phyloP scores from a whole-genome alignment of 768 basidiomycete genomes.

The Tulasnella sp. region DNA sequence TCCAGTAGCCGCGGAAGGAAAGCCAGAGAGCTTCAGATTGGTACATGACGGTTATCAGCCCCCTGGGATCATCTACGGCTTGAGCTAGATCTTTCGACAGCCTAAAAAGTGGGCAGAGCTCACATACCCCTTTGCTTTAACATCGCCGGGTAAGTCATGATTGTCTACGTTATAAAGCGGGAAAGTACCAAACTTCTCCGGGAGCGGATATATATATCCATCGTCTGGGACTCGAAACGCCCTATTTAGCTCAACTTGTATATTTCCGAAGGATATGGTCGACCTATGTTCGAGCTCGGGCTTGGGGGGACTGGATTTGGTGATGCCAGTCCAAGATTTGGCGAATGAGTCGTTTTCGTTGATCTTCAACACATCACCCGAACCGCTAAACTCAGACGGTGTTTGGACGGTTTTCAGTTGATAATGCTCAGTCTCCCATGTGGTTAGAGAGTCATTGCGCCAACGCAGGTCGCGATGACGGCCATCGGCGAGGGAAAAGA shows the following conservation, averaged over 20 bases:
- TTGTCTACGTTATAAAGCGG: neutral
- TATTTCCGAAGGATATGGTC: neutral
- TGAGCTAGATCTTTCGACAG: neutral
- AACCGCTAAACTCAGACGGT: too few relatives aligned
- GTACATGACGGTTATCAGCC: neutral
- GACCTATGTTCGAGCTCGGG: neutral
- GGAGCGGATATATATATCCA: neutral
- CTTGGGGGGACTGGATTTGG: neutral
- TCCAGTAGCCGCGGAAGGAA: neutral
- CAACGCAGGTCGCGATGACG: too few relatives aligned
- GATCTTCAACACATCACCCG: neutral
- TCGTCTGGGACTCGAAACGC: neutral
- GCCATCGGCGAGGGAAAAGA: too few relatives aligned
- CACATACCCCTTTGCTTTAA: neutral
- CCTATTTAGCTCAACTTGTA: neutral
- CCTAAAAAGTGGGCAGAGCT: neutral
- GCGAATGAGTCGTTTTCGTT: neutral
- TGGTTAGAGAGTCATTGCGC: too few relatives aligned
- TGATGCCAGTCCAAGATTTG: neutral
- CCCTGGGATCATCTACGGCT: neutral
- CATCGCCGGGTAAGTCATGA: neutral
- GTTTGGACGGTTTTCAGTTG: too few relatives aligned
- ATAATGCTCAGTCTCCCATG: too few relatives aligned
- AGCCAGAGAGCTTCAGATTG: neutral
- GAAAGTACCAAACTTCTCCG: neutral